These are phyloP conservation scores for Rubus idaeus DNA, from an alignment of 306 rosid genomes.

Conservation along the genomic window DNA sequence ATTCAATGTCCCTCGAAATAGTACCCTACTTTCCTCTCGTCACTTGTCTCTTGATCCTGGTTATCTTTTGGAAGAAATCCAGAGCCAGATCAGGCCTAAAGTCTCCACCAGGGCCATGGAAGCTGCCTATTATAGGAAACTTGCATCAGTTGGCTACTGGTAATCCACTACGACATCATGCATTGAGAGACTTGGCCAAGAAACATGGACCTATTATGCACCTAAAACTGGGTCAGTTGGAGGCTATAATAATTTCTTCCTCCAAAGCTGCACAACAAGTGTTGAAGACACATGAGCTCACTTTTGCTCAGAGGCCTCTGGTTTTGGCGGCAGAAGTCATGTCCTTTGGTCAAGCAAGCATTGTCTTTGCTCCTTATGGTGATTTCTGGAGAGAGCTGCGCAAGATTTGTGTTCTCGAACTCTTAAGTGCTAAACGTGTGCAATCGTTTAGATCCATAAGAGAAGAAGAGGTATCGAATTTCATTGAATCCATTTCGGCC, in stretches of 20 bases:
- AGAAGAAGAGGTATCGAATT: slow-evolving; percentile 22
- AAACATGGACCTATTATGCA: slow-evolving; percentile 11
- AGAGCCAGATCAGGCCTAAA: neutral
- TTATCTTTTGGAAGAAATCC: neutral
- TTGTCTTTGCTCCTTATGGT: slow-evolving; percentile 22
- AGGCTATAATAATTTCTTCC: neutral
- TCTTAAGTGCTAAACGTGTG: slow-evolving; percentile 4
- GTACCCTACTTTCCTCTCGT: neutral
- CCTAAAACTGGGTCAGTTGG: neutral
- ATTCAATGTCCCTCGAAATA: neutral
- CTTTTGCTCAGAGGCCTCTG: slow-evolving; percentile 13
- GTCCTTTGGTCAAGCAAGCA: neutral
- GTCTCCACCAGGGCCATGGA: slow-evolving; percentile 25
- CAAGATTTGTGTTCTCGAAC: slow-evolving; percentile 12
- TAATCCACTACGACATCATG: neutral
- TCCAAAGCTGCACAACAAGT: neutral
- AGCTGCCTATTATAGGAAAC: slow-evolving; percentile 22
- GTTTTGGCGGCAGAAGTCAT: slow-evolving; percentile 11
- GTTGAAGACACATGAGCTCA: slow-evolving; percentile 12
- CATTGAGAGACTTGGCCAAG: neutral
- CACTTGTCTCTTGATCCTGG: neutral
- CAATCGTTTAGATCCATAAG: slow-evolving; percentile 13
- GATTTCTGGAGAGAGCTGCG: slow-evolving; percentile 23
- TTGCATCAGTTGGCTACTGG: slow-evolving; percentile 18
- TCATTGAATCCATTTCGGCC: neutral